Evolutionary conservation across 2,329 filamentous ascomycete genomes (phyloP).

Genomic region (Cadophora gregata): DNA sequence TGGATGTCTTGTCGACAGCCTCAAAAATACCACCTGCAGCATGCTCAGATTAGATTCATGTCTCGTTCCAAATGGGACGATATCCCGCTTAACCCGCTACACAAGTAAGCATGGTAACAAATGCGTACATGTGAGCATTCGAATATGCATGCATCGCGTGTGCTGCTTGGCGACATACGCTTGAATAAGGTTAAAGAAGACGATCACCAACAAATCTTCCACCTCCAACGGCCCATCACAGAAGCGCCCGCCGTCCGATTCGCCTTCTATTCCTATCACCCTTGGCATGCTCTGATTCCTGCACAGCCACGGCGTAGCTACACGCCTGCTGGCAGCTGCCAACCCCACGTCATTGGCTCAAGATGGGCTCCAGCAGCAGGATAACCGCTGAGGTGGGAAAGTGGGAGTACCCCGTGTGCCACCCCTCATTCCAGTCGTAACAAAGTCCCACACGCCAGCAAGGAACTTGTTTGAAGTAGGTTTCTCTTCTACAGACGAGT

Average conservation of each 20-base stretch:
- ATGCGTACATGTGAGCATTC: background rate
- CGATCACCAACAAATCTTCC: background rate
- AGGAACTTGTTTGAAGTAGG: slow-evolving; percentile 4
- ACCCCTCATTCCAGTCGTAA: slow-evolving; percentile 9
- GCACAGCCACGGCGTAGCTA: slow-evolving; percentile 24
- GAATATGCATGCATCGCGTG: background rate
- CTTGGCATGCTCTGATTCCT: slow-evolving; percentile 15
- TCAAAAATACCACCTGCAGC: background rate
- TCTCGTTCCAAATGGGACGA: background rate
- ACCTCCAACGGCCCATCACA: slow-evolving; percentile 7
- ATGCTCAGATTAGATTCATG: background rate
- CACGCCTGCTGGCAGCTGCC: slow-evolving; percentile 11
- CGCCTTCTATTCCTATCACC: slow-evolving; percentile 16
- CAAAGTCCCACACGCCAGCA: slow-evolving; percentile 1
- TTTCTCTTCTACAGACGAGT: background rate
- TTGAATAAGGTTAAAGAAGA: slow-evolving; percentile 12
- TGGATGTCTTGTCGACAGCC: background rate
- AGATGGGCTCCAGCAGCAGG: slow-evolving; percentile 5
- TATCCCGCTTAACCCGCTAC: slow-evolving; percentile 9
- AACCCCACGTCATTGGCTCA: slow-evolving; percentile 21
- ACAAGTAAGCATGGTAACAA: slow-evolving; percentile 10
- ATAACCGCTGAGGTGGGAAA: slow-evolving; percentile 24
- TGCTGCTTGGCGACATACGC: slow-evolving; percentile 9
- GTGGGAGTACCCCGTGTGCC: background rate
- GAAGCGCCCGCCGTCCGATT: slow-evolving; percentile 16